A percentile compares a stretch with the other conserved stretches of the same genome.
Evolutionary conservation across 176 grass and related monocot genomes (phyloP).

Genomic region (Avena insularis): DNA sequence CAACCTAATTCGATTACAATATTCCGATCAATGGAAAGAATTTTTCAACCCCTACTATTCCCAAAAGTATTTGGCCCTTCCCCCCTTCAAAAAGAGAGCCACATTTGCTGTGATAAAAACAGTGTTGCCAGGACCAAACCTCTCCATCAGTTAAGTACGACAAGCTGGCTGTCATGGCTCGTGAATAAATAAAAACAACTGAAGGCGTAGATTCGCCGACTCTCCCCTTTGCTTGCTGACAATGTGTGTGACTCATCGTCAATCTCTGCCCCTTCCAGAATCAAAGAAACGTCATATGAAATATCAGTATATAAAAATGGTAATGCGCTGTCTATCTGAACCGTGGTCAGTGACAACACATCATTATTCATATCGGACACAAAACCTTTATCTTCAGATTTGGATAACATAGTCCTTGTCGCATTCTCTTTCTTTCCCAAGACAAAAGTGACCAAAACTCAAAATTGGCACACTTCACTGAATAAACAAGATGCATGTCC

Average conservation of each 20-base stretch:
- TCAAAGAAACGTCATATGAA: background rate
- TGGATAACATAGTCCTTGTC: too few species aligned
- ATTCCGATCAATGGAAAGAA: background rate
- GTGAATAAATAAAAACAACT: background rate
- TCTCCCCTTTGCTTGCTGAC: background rate
- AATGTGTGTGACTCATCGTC: slow-evolving; percentile 14
- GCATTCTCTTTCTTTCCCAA: too few species aligned
- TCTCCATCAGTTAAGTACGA: slow-evolving; percentile 15
- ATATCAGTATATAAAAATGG: too few species aligned
- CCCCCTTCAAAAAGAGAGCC: background rate
- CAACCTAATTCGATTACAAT: background rate
- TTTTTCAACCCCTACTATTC: background rate
- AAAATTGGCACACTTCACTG: too few species aligned
- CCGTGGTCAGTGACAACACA: too few species aligned
- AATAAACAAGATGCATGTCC: too few species aligned
- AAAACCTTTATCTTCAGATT: too few species aligned
- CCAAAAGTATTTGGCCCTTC: background rate
- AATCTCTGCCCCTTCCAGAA: slow-evolving; percentile 16
- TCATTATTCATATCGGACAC: too few species aligned
- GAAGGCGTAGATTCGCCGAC: background rate
- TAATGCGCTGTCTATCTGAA: too few species aligned
- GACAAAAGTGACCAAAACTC: too few species aligned
- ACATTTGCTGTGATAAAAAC: background rate
- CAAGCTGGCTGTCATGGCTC: slow-evolving; percentile 20
- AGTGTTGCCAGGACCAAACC: background rate